Base-by-base conservation (phyloP, 2,329 filamentous ascomycete species). In the Xylariaceae sp. region DNA sequence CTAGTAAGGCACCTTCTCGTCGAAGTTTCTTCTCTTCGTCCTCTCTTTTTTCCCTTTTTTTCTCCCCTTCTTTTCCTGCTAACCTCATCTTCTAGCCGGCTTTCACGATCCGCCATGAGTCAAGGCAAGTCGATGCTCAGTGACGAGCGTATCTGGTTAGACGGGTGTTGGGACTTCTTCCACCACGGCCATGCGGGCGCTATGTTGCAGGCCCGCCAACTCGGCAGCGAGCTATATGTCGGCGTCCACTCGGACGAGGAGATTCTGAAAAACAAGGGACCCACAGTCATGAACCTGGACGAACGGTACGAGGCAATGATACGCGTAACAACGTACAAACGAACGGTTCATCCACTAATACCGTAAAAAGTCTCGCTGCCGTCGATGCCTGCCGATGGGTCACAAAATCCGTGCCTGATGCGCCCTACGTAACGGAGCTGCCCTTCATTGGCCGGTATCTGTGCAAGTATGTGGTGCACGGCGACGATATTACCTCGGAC, bases 81-180 rank as follows among this genome's bases (percentile, higher is more conserved):
- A 30, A 30, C 23, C 23, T 30, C 23, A 1, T 30, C 4, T 30
- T 51, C 49, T 34, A 8, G 23, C 15, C 8, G 6, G 15, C 42
- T n/a, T 52, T 48, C 4, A n/a, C 34, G n/a, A 48, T 39, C 17
- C 45, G 44, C 30, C 48, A 57, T 7, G 62, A 18, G 45, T 42
- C 49, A 57, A 47, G 61, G 60, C 56, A 56, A 64, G 56, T 77
- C 80, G 42, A 79, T 82, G 72, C 76, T 85, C 7, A 75, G 83
- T 39, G 82, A 85, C 34, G 86, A 89, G 69, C 87, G 93, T 66
- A 90, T 99, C 70, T 99, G 95, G 95, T 89, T 99, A 30, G 94
- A 99, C 74, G 94, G 94, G 64, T 99, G 94, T 81, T 99, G 97
- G 78, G 94, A 99, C 79, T 99, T 99, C 77, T 95, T 92, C 77